Conservation (phyloP, 164 flowering plant genomes). For the Stephania japonica region DNA sequence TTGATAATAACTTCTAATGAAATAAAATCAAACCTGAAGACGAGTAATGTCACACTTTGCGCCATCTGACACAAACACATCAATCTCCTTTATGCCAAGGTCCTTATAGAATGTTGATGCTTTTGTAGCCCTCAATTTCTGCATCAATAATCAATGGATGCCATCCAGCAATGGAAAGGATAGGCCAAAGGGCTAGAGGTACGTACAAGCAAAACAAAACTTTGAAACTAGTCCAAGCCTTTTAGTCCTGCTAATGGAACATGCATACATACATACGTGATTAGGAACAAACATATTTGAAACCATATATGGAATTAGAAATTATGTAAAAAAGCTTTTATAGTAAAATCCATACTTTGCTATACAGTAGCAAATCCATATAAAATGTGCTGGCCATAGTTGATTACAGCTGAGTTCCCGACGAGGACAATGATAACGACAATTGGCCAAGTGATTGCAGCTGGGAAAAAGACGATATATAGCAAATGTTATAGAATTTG, state of each 20-base stretch:
- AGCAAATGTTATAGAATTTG: not conserved
- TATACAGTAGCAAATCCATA: slow-evolving; percentile 80
- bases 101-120: no score
- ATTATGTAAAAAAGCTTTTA: not conserved
- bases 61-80: slow-evolving; percentile 95
- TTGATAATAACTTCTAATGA: not conserved
- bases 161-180: slow-evolving; percentile 46
- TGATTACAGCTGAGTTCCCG: slow-evolving; percentile 65
- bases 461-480: slow-evolving; percentile 28
- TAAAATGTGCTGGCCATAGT: slow-evolving; percentile 75
- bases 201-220: slow-evolving; percentile 45
- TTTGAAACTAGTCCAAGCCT: slow-evolving; percentile 64
- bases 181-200: slow-evolving; percentile 75
- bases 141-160: slow-evolving; percentile 21
- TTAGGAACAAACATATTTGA: not conserved
- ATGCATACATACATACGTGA: not conserved
- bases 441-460: slow-evolving; percentile 45
- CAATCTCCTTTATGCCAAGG: slow-evolving; percentile 69
- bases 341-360: slow-evolving; percentile 38
- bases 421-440: slow-evolving; percentile 36
- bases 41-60: slow-evolving; percentile 97
- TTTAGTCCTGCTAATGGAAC: slow-evolving; percentile 47
- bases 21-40: slow-evolving; percentile 62
- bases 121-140: no score
- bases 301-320: not conserved